Evolutionary conservation across 108 stramenopile genomes (phyloP), one percentile per base, ranked within the genome.

Genomic region (Skeletonema costatum): DNA sequence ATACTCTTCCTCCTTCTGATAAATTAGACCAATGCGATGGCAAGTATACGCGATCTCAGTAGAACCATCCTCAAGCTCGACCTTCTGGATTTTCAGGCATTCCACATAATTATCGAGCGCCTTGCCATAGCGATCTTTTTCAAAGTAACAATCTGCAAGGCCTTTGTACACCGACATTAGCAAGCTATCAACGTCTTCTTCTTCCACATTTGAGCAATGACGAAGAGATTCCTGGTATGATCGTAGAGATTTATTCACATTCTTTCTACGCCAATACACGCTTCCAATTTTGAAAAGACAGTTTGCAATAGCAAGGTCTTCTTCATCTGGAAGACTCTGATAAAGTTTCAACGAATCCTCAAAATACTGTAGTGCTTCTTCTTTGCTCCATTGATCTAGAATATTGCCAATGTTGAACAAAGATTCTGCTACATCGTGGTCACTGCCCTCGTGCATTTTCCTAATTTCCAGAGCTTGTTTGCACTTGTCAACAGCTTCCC

Each of bases 331-430:
- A 32, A 78, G 65, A 32, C 31, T 60, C 10, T 66, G 59, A 48
- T 75, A 74, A 3, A 82, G 65, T 44, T 74, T 61, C 17, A 78
- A 50, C 19, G 77, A 60, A 48, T 77, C 63, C 66, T 78, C 65
- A 25, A 82, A 82, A 56, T 42, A 78, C 16, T 59, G 56, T 31
- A 68, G 30, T 36, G 81, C 81, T 30, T 82, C 66, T 35, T 67
- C 36, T 50, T 69, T 78, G 36, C 66, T 65, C 85, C 81, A 83
- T 39, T 86, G 77, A 70, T 80, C 36, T 7, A 78, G 68, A 80
- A 86, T 81, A 25, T 73, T 83, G 7, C 87, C 91, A 59, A 89
- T 87, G 41, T 89, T 80, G 70, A 89, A 89, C 56, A 92, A 68
- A 25, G 86, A 82, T 14, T 88, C 71, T 59, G 86, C 91, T 51